Base-by-base conservation (phyloP, 1,139 yeast species). In the Diutina pseudorugosa region DNA sequence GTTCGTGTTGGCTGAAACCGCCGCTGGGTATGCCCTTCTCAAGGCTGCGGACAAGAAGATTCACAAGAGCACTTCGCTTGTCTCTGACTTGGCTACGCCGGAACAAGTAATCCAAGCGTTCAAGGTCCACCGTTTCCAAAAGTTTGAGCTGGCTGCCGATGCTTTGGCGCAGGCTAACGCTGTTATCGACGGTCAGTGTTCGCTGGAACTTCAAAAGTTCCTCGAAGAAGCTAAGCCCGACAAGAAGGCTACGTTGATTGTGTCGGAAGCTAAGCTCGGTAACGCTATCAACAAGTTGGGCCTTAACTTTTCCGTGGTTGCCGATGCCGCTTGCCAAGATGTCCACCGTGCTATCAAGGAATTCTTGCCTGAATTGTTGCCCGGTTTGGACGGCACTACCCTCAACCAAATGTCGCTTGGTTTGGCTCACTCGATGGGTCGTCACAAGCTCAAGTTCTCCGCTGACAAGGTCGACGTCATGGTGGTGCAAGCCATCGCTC, bases 391-490 rank as follows among this genome's bases (percentile, higher is more conserved):
- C 54, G 96, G 88, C 62, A 71, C 80, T 59, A 91, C 90, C 61
- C 73, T 93, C 62, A 83, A 87, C 58, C 94, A 94, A 66, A 93
- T 93, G 98, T 85, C 97, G 19, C 79, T 91, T 59, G 97, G 97
- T 78, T 82, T 93, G 68, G 96, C 96, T 52, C 98, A 94, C 73
- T 91, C 98, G 53, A 83, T 90, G 62, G 97, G 97, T 65, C 91
- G 98, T 75, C 95, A 91, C 71, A 94, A 93, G 77, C 83, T 93
- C 69, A 93, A 94, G 75, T 93, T 93, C 67, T 85, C 95, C 56
- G 96, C 98, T 58, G 98, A 93, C 70, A 93, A 93, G 75, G 97
- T 90, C 56, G 98, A 93, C 72, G 93, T 95, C 62, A 91, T 91
- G 96, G 90, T 93, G 68, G 95, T 93, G 58, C 98, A 94, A 77